phyloP scores from a whole-genome alignment of 495 filamentous ascomycete species.

The Stereocaulon alpinum region DNA sequence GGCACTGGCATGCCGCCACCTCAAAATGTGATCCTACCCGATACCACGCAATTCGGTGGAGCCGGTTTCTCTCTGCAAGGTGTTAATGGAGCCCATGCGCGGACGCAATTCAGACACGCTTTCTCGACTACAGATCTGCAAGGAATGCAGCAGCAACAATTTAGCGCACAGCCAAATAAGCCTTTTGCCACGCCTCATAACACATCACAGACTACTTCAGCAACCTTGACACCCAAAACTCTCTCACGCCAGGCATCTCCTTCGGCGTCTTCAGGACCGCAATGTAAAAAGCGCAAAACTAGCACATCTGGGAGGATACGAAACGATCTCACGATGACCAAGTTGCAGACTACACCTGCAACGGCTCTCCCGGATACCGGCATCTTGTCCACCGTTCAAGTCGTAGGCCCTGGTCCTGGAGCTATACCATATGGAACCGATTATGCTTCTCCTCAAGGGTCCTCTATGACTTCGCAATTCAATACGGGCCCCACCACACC shows the following conservation, averaged over 20 bases:
- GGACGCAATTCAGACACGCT: slow-evolving; percentile 21
- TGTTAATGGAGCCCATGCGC: slow-evolving; percentile 27
- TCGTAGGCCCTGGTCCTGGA: slow-evolving; percentile 23
- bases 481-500: slow-evolving; percentile 54
- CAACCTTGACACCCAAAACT: slow-evolving; percentile 47
- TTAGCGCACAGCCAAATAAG: neutral
- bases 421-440: slow-evolving; percentile 30
- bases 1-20: slow-evolving; percentile 25
- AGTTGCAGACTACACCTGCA: slow-evolving; percentile 41
- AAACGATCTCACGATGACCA: slow-evolving; percentile 67
- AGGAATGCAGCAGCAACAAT: slow-evolving; percentile 38
- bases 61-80: slow-evolving; percentile 37
- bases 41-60: slow-evolving; percentile 36
- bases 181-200: slow-evolving; percentile 30
- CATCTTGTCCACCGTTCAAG: slow-evolving; percentile 20
- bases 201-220: slow-evolving; percentile 34
- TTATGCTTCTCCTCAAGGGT: slow-evolving; percentile 35
- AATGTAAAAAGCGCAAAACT: slow-evolving; percentile 64
- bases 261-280: slow-evolving; percentile 46
- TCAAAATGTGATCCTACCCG: slow-evolving; percentile 32
- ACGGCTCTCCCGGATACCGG: slow-evolving; percentile 18
- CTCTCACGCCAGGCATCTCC: slow-evolving; percentile 67
- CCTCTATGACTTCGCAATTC: slow-evolving; percentile 38
- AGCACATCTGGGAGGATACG: slow-evolving; percentile 59
- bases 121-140: slow-evolving; percentile 45